Percentiles rank a stretch among this genome's conserved stretches.
These are phyloP conservation scores for Aureobasidium sp. DNA, from an alignment of 2,329 filamentous ascomycete genomes.

Conservation along the genomic window DNA sequence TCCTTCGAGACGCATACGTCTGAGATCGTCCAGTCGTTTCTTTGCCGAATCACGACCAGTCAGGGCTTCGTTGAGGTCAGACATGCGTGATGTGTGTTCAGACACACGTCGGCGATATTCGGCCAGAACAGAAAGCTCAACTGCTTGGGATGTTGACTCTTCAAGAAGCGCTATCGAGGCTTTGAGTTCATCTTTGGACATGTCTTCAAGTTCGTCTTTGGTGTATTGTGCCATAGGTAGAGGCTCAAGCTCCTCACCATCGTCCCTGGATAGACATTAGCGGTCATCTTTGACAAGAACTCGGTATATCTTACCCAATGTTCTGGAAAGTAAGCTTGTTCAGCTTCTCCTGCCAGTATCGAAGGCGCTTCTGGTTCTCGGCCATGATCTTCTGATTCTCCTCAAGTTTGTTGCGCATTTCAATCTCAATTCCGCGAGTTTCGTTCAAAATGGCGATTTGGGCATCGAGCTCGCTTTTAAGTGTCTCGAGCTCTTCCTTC, in stretches of 20 bases:
- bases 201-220: slow-evolving; percentile 56
- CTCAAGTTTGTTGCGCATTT: slow-evolving; percentile 97
- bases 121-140: slow-evolving; percentile 80
- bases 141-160: slow-evolving; percentile 73
- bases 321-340: slow-evolving; percentile 77
- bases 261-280: slow-evolving; percentile 27
- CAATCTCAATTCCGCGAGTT: slow-evolving; percentile 82
- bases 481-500: slow-evolving; percentile 66
- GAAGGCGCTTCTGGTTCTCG: slow-evolving; percentile 77
- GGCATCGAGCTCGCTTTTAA: slow-evolving; percentile 82
- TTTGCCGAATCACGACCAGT: slow-evolving; percentile 76
- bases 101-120: slow-evolving; percentile 83
- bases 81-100: slow-evolving; percentile 72
- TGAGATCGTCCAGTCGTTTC: slow-evolving; percentile 84
- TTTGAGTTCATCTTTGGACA: slow-evolving; percentile 55
- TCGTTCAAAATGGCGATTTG: slow-evolving; percentile 81
- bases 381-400: slow-evolving; percentile 83
- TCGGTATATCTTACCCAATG: slow-evolving; percentile 32
- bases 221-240: slow-evolving; percentile 71
- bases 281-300: background rate
- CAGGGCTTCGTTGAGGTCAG: slow-evolving; percentile 73
- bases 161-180: slow-evolving; percentile 58
- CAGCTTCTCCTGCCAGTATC: slow-evolving; percentile 86
- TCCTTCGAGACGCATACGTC: slow-evolving; percentile 80
- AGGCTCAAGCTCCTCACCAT: slow-evolving; percentile 46